phyloP scores from a whole-genome alignment of 2,329 filamentous ascomycete genomes.

The Alternaria sp. region DNA sequence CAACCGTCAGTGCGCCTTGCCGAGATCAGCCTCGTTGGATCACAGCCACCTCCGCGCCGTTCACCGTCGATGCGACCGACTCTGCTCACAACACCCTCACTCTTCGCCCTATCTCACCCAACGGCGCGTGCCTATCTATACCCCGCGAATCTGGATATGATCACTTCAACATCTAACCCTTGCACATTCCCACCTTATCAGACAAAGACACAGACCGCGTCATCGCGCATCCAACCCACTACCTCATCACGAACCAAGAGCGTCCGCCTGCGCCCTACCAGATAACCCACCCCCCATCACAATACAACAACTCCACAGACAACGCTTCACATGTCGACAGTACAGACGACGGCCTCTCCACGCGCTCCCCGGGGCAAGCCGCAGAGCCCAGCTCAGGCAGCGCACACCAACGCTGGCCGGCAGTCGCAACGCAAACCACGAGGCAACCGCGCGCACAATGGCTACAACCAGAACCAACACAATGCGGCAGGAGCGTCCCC shows the following conservation, averaged over 20 bases:
- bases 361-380: conserved; percentile 42
- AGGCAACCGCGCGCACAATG: conserved; percentile 42
- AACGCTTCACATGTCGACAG: conserved; percentile 41
- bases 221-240: conserved; percentile 28
- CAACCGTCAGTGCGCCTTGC: conserved; percentile 27
- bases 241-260: conserved; percentile 21
- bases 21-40: conserved; percentile 21
- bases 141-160: conserved; percentile 42
- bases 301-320: conserved; percentile 1
- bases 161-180: conserved; percentile 35
- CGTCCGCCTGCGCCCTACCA: conserved; percentile 35
- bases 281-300: conserved; percentile 24
- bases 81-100: conserved; percentile 19
- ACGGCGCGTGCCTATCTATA: conserved; percentile 33
- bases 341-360: conserved; percentile 41
- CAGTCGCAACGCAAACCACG: conserved; percentile 38
- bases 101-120: conserved; percentile 14
- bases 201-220: conserved; percentile 27
- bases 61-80: conserved; percentile 22
- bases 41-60: conserved; percentile 30
- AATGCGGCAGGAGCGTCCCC: conserved; percentile 21
- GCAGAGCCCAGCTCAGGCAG: conserved; percentile 38
- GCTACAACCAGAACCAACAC: conserved; percentile 33
- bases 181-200: conserved; percentile 27
- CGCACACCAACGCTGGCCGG: conserved; percentile 34